Percentiles rank a stretch among this genome's conserved stretches.
Evolutionary conservation across 2,329 filamentous ascomycete species (phyloP).

Genomic region (Botrytis pseudocinerea): DNA sequence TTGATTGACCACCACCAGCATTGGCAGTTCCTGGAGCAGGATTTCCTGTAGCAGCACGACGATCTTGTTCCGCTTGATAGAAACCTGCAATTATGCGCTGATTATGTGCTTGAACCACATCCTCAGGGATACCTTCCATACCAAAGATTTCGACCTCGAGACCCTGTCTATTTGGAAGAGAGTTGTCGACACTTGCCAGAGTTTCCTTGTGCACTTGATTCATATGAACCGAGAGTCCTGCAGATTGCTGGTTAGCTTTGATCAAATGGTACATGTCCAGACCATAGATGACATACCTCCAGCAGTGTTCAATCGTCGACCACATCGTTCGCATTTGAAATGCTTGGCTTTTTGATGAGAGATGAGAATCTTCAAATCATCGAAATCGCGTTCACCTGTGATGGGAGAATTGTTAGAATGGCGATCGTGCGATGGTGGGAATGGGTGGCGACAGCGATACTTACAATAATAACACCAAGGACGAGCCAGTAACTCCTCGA

Average conservation of each 20-base stretch:
- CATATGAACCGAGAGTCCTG: conserved; percentile 94
- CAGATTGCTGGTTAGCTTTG: conserved; percentile 20
- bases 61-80: conserved; percentile 81
- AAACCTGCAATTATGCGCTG: conserved; percentile 83
- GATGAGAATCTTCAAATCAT: conserved; percentile 94
- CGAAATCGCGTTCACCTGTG: conserved; percentile 92
- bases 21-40: conserved; percentile 63
- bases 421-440: conserved; percentile 10
- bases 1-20: conserved; percentile 61
- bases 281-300: conserved; percentile 66
- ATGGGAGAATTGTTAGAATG: neutral
- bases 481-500: conserved; percentile 83
- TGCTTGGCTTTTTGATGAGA: conserved; percentile 99
- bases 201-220: conserved; percentile 98
- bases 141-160: conserved; percentile 96
- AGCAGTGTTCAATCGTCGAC: conserved; percentile 85
- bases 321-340: conserved; percentile 94
- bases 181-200: conserved; percentile 85
- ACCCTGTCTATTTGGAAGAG: conserved; percentile 79
- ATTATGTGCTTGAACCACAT: conserved; percentile 79
- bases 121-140: conserved; percentile 93
- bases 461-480: conserved; percentile 98
- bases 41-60: conserved; percentile 80
- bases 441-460: conserved; percentile 30
- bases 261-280: no score